Base-by-base conservation (phyloP, 768 basidiomycete species). In the Suillus subaureus region DNA sequence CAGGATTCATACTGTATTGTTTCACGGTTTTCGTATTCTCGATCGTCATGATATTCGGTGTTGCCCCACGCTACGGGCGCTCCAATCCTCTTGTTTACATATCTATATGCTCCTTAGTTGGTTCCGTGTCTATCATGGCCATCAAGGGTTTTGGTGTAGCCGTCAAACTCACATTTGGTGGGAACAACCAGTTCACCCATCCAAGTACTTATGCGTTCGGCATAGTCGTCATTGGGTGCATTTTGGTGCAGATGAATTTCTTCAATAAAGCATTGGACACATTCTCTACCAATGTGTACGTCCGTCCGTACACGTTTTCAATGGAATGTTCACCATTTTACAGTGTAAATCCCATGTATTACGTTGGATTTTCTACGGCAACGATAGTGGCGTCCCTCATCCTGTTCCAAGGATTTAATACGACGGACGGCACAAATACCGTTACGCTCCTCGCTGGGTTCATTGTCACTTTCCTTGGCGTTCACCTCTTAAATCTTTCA, bases 141-240 rank as follows among this genome's bases (percentile, higher is more conserved):
- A 92, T 98, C 83, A 99, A 99, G 81, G 97, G 96, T 57, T 95
- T 99, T 72, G 97, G 97, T 54, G 90, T 98, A 56, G 97, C 97
- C 3, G 86, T 99, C 72, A 99, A 99, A 78, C 85, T 99, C 64
- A 99, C 96, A 0, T 80, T 98, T 65, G 85, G 87, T 12, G 96
- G 97, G 55, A 93, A 93, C 74, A 99, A 99, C 77, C 97, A 99
- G 78, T 92, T 99, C 74, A 87, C 90, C 1, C 93, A 96, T 73
- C 89, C 92, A 43, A 95, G 93, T 75, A 99, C 97, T n/a, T 99
- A 98, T 76, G 87, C 99, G 31, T 97, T 99, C 71, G 95, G 89
- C 43, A 82, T 94, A 60, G 87, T 93, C 40, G 91, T 95, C 3
- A 84, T 83, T 2, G 78, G 87, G 2, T 98, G 94, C 76, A 99